Evolutionary conservation across 495 filamentous ascomycete species (phyloP), one percentile per base, ranked within the genome.

Genomic region (Neurospora terricola): DNA sequence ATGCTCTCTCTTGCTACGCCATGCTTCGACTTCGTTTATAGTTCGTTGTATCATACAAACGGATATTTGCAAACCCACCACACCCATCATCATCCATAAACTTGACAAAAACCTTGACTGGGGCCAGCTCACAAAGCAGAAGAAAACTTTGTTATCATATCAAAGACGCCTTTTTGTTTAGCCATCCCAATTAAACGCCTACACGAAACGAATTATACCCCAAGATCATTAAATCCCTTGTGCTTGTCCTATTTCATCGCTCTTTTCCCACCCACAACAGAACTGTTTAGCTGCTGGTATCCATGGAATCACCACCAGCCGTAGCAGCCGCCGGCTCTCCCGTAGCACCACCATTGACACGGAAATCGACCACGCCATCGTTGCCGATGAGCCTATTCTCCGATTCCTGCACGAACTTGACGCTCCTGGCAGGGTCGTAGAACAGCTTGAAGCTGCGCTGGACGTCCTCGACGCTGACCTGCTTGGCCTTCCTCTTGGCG

Each of bases 361-460:
- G 85, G 75, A 98, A 89, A 71, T 87, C 91, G 38, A 97, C 95
- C 30, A 80, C 86, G 12, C 95, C 95, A 77, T 92, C 89, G 30
- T 97, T 90, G 42, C 94, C 91, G 80, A 99, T 97, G 40, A 99
- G 92, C 40, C 93, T 89, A 84, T 94, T 93, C 85, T 98, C 96
- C 76, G 91, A 96, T 74, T 96, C 90, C 68, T 86, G 83, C 38
- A 99, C 92, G 77, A 98, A 98, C 79, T 92, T 91, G 77, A 97
- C 93, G 78, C 94, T 97, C 73, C 96, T 85, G 59, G 84, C 83
- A 0, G 94, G 91, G 78, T 98, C 96, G 80, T 93, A 97, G 84
- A 99, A 99, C 62, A 99, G 87, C 76, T 88, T 87, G 85, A 94
- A 99, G 83, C 93, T 95, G 71, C 94, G 88, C 84, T 97, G 91